Base-by-base conservation (phyloP, 116 monocot species). In the Papilionanthe hybrid region DNA sequence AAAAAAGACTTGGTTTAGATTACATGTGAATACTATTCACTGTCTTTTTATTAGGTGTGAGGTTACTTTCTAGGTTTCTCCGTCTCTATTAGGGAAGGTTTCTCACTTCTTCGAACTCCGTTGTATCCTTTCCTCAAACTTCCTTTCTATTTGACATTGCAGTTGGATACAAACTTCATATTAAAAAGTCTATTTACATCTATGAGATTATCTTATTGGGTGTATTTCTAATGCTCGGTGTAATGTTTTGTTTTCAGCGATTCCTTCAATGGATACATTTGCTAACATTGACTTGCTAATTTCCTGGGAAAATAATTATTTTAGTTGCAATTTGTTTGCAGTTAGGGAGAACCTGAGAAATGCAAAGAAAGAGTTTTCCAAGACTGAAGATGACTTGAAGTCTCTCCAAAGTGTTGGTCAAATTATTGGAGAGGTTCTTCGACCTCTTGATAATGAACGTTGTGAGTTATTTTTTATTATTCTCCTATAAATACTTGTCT, bases 321-420 rank as follows among this genome's bases (percentile, higher is more conserved):
- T 75, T 12, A 48, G 7, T 50, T 75, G 47, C 47, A 47, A 75
- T 48, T 47, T 49, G 9, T 75, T n/a, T 86, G 81, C 85, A 99
- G 99, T 77, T 3, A 90, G 86, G 71, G 99, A 99, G 45, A 91
- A 66, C 60, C 74, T 99, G 81, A 86, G 92, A 82, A 72, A 83
- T 27, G 72, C 90, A 82, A 94, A 93, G 80, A 95, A 94, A 72
- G 93, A 99, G 23, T 95, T 89, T 76, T 82, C 83, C 19, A 99
- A 95, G 81, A 99, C 99, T 82, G 99, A 99, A 88, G 99, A 99
- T 87, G 99, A 99, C 75, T 81, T 95, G 81, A 99, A 99, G 78
- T 93, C 99, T 7, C 86, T 99, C n/a, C 99, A 99, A 91, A 94
- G 95, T 80, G 95, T 95, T 48, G 99, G 99, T 5, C 99, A 99